Base-by-base conservation (phyloP, 2,329 filamentous ascomycete species). In the Aspergillus sp. region DNA sequence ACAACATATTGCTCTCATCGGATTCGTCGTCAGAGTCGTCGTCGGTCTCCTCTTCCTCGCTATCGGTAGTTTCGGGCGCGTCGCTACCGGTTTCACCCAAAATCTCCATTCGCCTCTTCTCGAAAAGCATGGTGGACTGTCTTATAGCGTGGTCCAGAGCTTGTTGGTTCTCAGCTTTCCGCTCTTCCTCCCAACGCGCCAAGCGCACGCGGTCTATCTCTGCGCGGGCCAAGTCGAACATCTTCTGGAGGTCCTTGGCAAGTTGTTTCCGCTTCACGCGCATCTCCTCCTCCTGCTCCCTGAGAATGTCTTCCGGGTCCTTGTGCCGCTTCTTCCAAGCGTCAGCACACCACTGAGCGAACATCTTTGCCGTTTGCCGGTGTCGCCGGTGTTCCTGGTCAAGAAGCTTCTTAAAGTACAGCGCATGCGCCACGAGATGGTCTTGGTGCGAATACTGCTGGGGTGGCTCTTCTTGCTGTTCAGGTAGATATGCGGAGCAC, bases 371-470 rank as follows among this genome's bases (percentile, higher is more conserved):
- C 2, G 81, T 78, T n/a, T 82, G 78, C 32, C 84, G 84, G 71
- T 97, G 93, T 11, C 86, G 81, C 57, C 84, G 83, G 61, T 91
- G 88, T 69, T 99, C 94, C 52, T 85, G 83, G 2, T 87, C 73
- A 75, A 97, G 83, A 32, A 97, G 78, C 63, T 86, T 88, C 45
- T 89, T 85, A 62, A 97, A 93, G 61, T 92, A 88, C 11, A 87
- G 67, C 53, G 88, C 87, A 56, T 96, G 92, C 44, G 87, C 86
- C 43, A 88, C 79, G 49, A 97, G 80, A 67, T 97, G 89, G 65
- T 97, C 92, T 65, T 85, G 82, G 61, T 95, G 91, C n/a, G 88
- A 86, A 78, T 90, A 97, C 64, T 94, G 90, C 48, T 82, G 81
- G 0, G 85, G 82, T 0, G 89, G 89, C 62, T 95, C 88, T 52